Evolutionary conservation across 106 monocot genomes (phyloP), one percentile per base, ranked within the genome.

Genomic region (Dendrobium catenatum): DNA sequence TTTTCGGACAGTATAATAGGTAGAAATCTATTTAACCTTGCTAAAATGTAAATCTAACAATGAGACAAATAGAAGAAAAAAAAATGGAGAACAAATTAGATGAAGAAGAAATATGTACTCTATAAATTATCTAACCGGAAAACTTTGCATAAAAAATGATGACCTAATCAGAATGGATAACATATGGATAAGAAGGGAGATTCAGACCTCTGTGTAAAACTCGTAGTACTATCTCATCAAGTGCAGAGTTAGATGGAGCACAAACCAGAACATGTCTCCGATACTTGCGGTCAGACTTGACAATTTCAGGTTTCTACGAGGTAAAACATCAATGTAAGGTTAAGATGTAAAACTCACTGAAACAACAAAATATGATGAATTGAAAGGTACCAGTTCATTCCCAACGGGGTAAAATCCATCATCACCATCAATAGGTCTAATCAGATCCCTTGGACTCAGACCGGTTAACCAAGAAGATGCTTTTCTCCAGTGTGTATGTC

Each of bases 191-290:
- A 49, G 49, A 59, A 26, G 42, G 37, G 19, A 86, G 40, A 9
- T 48, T 66, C 70, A 78, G 31, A 95, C 99, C 99, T 88, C 91
- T 84, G 9, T 73, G 89, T 70, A 95, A 87, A 82, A 99, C 81
- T 74, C 99, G 91, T 81, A 99, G 81, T 49, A 99, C 95, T 81
- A 99, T 95, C 82, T 99, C 99, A 90, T 99, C 99, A 78, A 99
- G 90, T 58, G 99, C 99, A 81, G 99, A 95, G 67, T 99, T 99
- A 22, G 99, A 99, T 78, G 99, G 99, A 82, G 99, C 99, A 88
- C 99, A 99, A 81, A 99, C 99, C 79, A 99, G 83, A 51, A 99
- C 99, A 88, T 95, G 99, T 15, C 89, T 89, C 75, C 99, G 89
- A 81, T 99, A 93, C 79, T 99, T 99, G 27, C 99, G 87, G 73